Conservation (phyloP, 2,329 filamentous ascomycete genomes). For the Canariomyces notabilis region DNA sequence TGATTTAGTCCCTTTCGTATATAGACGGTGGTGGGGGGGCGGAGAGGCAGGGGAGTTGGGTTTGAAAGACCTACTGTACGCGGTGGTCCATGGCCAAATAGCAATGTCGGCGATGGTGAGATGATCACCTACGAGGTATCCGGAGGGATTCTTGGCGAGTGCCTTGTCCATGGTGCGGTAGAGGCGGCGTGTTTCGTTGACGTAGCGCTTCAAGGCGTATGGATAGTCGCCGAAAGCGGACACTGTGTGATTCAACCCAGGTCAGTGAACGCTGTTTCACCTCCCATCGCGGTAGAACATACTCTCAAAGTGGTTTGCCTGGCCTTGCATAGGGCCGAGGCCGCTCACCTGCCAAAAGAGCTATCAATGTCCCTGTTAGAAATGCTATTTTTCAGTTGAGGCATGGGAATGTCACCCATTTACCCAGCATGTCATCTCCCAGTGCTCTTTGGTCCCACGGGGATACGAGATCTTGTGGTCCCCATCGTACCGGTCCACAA, state of each 20-base stretch:
- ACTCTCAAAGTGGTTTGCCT: constrained; percentile 74
- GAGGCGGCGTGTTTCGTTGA: constrained; percentile 9
- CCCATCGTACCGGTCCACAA: constrained; percentile 41
- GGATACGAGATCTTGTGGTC: constrained; percentile 36
- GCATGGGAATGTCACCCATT: constrained; percentile 17
- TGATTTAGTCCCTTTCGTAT: not conserved
- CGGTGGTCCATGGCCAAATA: constrained; percentile 4
- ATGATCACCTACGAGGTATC: constrained; percentile 9
- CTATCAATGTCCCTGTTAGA: constrained; percentile 27
- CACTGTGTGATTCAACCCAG: constrained; percentile 35
- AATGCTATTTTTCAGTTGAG: not conserved
- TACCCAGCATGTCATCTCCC: constrained; percentile 72
- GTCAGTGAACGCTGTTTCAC: no score
- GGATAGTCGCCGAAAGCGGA: constrained; percentile 49
- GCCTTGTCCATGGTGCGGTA: constrained; percentile 2
- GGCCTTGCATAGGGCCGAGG: constrained; percentile 74
- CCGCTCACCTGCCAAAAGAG: constrained; percentile 73
- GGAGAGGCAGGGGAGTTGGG: no score
- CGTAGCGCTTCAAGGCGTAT: constrained; percentile 1
- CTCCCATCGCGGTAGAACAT: no score
- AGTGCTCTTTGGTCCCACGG: constrained; percentile 41
- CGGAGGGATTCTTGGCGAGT: not conserved
- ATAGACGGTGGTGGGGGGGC: no score
- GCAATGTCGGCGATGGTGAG: constrained; percentile 12
- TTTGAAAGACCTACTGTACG: not conserved